Percentiles rank a stretch among this genome's conserved stretches.
phyloP scores from a whole-genome alignment of 768 basidiomycete genomes.

The Boletus coccyginus region DNA sequence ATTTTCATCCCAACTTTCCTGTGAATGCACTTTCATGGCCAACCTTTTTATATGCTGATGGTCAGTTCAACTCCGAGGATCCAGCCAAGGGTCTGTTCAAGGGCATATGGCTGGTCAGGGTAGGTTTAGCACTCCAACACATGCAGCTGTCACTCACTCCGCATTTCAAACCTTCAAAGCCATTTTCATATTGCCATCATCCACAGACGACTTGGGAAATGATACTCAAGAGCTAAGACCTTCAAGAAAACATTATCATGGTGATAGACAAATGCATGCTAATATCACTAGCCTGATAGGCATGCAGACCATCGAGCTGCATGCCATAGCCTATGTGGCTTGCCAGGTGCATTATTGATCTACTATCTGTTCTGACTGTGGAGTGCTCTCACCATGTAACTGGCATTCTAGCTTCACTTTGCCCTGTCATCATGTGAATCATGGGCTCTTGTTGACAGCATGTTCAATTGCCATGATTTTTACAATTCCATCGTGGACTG shows the following conservation, averaged over 20 bases:
- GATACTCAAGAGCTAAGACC: background rate
- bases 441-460: too few species aligned
- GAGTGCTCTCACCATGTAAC: too few species aligned
- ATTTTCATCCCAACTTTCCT: background rate
- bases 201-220: background rate
- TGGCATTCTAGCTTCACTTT: too few species aligned
- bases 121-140: background rate
- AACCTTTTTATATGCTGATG: background rate
- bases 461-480: too few species aligned
- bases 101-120: background rate
- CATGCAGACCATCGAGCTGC: background rate
- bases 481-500: too few species aligned
- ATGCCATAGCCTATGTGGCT: background rate
- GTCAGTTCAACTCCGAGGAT: background rate
- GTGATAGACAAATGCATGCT: background rate
- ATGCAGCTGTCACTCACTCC: background rate
- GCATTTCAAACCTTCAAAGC: background rate
- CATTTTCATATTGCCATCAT: background rate
- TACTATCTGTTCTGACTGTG: too few species aligned
- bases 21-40: background rate
- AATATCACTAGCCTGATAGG: background rate
- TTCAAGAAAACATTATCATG: background rate
- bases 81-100: background rate
- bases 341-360: too few species aligned
- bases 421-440: too few species aligned